A percentile compares a stretch with the other conserved stretches of the same genome.
Evolutionary conservation across 1,284 basidiomycete species (phyloP).

Genomic region (Cutaneotrichosporon mucoides): DNA sequence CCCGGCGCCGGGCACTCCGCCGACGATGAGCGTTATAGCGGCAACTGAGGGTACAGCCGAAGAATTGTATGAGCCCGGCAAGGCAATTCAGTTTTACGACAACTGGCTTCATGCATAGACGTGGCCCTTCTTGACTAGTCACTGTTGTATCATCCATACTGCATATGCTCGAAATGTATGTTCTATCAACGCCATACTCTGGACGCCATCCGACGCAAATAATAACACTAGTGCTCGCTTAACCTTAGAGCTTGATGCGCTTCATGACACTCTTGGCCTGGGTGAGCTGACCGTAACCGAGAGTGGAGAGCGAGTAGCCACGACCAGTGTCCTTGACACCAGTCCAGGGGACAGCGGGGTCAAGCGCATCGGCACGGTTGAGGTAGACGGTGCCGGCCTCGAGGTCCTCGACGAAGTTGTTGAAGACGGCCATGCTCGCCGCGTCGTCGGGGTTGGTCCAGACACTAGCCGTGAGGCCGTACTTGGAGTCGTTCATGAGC

Average conservation of each 20-base stretch:
- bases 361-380: slow-evolving; percentile 84
- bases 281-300: slow-evolving; percentile 51
- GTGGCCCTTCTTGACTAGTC: background rate
- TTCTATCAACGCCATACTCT: background rate
- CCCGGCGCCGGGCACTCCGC: slow-evolving; percentile 2
- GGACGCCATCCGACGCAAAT: too few relatives aligned
- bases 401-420: slow-evolving; percentile 65
- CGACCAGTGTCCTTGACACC: slow-evolving; percentile 90
- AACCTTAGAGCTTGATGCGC: slow-evolving; percentile 13
- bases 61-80: slow-evolving; percentile 18
- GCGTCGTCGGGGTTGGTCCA: slow-evolving; percentile 76
- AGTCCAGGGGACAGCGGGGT: slow-evolving; percentile 89
- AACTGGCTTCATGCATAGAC: slow-evolving; percentile 21
- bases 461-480: slow-evolving; percentile 86
- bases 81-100: slow-evolving; percentile 26
- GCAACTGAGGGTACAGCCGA: background rate
- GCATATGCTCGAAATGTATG: background rate
- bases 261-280: slow-evolving; percentile 22
- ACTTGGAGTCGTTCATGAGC: slow-evolving; percentile 95
- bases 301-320: slow-evolving; percentile 81
- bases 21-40: background rate
- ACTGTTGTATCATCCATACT: slow-evolving; percentile 2
- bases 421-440: slow-evolving; percentile 58
- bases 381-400: slow-evolving; percentile 87
- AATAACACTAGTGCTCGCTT: too few relatives aligned